Evolutionary conservation across 768 basidiomycete species (phyloP).

Genomic region (Russula dissimulans): DNA sequence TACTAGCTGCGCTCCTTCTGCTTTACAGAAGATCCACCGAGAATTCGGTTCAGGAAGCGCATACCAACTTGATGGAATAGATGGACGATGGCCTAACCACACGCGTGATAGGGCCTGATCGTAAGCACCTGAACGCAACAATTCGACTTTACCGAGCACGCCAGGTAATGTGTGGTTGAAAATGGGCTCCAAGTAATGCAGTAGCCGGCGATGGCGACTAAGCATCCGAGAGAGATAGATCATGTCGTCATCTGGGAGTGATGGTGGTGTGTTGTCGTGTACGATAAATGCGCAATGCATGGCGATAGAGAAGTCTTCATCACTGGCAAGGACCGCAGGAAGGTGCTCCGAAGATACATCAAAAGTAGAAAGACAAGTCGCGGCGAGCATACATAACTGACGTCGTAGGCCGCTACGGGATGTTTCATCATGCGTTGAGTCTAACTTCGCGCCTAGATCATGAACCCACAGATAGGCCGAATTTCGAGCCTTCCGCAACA

Average conservation of each 20-base stretch:
- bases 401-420: neutral
- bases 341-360: slow-evolving; percentile 1
- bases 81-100: neutral
- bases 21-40: neutral
- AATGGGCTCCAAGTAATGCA: neutral
- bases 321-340: neutral
- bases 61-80: neutral
- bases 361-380: slow-evolving; percentile 7
- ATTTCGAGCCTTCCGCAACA: slow-evolving; percentile 7
- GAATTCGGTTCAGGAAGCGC: neutral
- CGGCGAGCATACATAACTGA: slow-evolving; percentile 3
- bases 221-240: neutral
- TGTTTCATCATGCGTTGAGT: neutral
- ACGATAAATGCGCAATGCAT: slow-evolving; percentile 7
- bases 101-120: neutral
- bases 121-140: neutral
- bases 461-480: neutral
- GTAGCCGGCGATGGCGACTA: neutral
- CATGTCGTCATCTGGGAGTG: neutral
- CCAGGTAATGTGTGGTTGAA: neutral
- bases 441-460: neutral
- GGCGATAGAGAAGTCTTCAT: slow-evolving; percentile 5
- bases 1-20: slow-evolving; percentile 15
- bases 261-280: slow-evolving; percentile 3
- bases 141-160: neutral